Conservation (phyloP, 2,329 filamentous ascomycete species). For the Colletotrichum euphorbiae region DNA sequence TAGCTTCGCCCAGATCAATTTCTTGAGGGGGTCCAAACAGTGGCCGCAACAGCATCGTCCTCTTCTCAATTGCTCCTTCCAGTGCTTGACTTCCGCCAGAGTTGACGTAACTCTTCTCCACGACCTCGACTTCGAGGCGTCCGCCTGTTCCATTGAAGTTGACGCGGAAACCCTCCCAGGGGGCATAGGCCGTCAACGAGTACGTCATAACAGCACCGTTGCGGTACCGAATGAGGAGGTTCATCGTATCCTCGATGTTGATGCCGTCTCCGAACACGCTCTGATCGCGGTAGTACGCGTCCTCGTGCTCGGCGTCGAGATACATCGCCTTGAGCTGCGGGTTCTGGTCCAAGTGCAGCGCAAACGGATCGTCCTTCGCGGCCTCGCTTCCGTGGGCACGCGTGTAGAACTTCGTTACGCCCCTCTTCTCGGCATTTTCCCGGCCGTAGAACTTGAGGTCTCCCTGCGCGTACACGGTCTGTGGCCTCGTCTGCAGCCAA, state of each 20-base stretch:
- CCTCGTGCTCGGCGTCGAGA: constrained; percentile 72
- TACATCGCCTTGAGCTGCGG: constrained; percentile 69
- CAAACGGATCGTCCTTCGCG: constrained; percentile 68
- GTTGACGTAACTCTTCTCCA: constrained; percentile 72
- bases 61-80: constrained; percentile 64
- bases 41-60: constrained; percentile 61
- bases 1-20: constrained; percentile 62
- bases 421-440: constrained; percentile 60
- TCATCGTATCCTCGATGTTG: constrained; percentile 74
- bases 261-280: constrained; percentile 73
- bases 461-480: constrained; percentile 58
- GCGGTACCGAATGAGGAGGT: constrained; percentile 66
- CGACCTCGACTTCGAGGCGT: constrained; percentile 69
- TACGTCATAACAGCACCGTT: constrained; percentile 70
- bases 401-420: constrained; percentile 62
- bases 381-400: constrained; percentile 62
- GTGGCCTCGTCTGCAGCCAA: constrained; percentile 57
- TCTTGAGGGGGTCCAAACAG: constrained; percentile 68
- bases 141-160: constrained; percentile 70
- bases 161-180: constrained; percentile 71
- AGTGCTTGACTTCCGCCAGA: constrained; percentile 67
- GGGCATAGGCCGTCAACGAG: constrained; percentile 69
- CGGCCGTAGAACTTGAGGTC: constrained; percentile 61
- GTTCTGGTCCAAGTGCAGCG: constrained; percentile 65
- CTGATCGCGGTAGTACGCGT: constrained; percentile 71